Base-by-base conservation (phyloP, 2,329 filamentous ascomycete species). In the Trichoderma cornu-damae region DNA sequence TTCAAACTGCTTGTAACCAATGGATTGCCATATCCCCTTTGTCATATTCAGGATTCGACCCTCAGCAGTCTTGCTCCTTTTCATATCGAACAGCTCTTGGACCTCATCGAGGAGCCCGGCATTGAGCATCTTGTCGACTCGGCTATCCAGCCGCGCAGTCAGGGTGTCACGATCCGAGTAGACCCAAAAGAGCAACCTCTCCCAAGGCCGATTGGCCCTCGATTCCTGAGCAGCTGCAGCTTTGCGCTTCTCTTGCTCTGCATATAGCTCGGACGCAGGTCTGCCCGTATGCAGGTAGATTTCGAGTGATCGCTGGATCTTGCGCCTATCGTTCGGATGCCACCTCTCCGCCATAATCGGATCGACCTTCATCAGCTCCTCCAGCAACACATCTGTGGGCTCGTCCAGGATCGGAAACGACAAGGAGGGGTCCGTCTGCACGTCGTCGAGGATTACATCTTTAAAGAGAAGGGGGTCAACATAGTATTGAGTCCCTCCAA, bases 401-500 rank as follows among this genome's bases (percentile, higher is more conserved):
- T 82, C 84, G 30, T 87, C 77, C 5, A 97, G 74, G 22, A 96
- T 87, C 0, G 90, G 86, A 64, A 85, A 88, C 34, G 79, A 61
- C 68, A 68, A 12, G 5, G 73, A 66, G 8, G 62, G 68, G 32
- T 71, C 71, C 20, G 67, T 60, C 4, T 69, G 66, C 2, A 76
- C 69, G 11, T 76, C 72, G 20, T 75, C 71, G 14, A 75, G 63
- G 14, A 80, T 79, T 62, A 92, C 85, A 32, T 88, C 82, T 49
- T 69, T 66, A 69, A 97, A 96, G 3, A 99, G 78, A 14, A 99
- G 78, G 1, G 90, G 85, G 66, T 96, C 91, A 0, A 90, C 88
- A 68, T 99, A 99, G 74, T 97, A 99, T 67, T 96, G 90, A 9
- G 93, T 96, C 7, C 94, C 94, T 24, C 94, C 94, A 1, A 97